Evolutionary conservation across 2,329 filamentous ascomycete species (phyloP).

Genomic region (Diaporthe citriasiana): DNA sequence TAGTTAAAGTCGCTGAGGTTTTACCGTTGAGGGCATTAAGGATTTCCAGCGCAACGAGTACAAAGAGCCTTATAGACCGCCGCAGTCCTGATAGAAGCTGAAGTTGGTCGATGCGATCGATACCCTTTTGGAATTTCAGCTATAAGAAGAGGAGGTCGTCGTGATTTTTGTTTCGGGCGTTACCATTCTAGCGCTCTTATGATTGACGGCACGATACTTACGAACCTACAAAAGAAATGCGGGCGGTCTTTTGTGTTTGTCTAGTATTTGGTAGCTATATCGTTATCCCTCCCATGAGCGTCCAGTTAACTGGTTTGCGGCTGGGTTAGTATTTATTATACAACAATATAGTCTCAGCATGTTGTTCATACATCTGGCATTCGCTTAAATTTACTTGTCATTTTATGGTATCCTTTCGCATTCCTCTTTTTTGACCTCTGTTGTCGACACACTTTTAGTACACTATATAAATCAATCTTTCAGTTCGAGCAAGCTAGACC

Average conservation of each 20-base stretch:
- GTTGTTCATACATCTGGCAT: neutral
- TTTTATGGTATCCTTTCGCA: neutral
- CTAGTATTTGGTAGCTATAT: constrained; percentile 15
- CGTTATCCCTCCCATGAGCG: neutral
- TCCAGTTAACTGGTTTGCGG: neutral
- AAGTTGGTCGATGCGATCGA: constrained; percentile 23
- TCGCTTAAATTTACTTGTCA: neutral
- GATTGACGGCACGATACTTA: neutral
- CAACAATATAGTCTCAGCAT: neutral
- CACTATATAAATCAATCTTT: too few species aligned
- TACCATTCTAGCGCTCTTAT: neutral
- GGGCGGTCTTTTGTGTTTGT: constrained; percentile 21
- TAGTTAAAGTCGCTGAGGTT: constrained; percentile 30
- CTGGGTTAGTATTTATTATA: constrained; percentile 22
- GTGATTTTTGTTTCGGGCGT: constrained; percentile 4
- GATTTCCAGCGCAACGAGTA: constrained; percentile 28
- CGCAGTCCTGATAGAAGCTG: constrained; percentile 34
- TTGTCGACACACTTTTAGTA: too few species aligned
- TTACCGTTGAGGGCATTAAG: constrained; percentile 32
- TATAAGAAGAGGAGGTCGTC: neutral
- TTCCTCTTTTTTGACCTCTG: neutral
- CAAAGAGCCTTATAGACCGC: constrained; percentile 37
- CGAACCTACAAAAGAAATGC: constrained; percentile 7
- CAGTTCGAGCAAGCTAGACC: too few species aligned
- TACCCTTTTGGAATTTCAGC: constrained; percentile 11